Evolutionary conservation across 2,329 filamentous ascomycete genomes (phyloP), one percentile per base, ranked within the genome.

Genomic region (Fusarium papillatum): DNA sequence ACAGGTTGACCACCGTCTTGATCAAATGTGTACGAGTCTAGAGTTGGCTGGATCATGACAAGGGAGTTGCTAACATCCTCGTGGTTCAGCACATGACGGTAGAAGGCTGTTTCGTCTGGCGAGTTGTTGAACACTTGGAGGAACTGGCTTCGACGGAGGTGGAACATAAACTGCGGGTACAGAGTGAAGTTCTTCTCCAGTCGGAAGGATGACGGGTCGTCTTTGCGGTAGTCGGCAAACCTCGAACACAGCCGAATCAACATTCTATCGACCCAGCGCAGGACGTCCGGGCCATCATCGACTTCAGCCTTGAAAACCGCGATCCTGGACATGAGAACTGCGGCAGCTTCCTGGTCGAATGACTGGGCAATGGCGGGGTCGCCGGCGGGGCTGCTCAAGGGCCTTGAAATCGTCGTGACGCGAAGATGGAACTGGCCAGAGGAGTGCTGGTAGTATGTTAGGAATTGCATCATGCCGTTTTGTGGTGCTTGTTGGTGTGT

Each of bases 141-240:
- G 88, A 99, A 99, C 85, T 98, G 97, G 85, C 95, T 98, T 85
- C 97, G 92, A 79, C 97, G 94, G 72, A 99, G 90, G 84, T 99
- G 97, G 89, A 99, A 99, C 97, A 99, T 99, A 87, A 99, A 99
- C 83, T 99, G 97, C 31, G 97, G 97, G 82, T 99, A 99, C 19
- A 99, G 90, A 0, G 96, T 98, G 82, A 99, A 99, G 88, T 99
- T 99, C 91, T 98, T 98, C 85, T 99, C 97, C 74, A 98, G 86
- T 41, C 95, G 92, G 91, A 99, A 99, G 1, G 96, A 98, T 7
- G 96, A 97, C 17, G 97, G 95, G 80, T 99, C 97, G 82, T 99
- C 97, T 86, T 99, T 99, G 74, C 97, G 91, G 84, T 99, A 99
- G 84, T 99, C 97, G 34, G 97, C 97, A 82, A 99, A 99, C 78